These are phyloP conservation scores for Cryptococcus sp. DNA, from an alignment of 1,284 basidiomycete species.

Conservation along the genomic window DNA sequence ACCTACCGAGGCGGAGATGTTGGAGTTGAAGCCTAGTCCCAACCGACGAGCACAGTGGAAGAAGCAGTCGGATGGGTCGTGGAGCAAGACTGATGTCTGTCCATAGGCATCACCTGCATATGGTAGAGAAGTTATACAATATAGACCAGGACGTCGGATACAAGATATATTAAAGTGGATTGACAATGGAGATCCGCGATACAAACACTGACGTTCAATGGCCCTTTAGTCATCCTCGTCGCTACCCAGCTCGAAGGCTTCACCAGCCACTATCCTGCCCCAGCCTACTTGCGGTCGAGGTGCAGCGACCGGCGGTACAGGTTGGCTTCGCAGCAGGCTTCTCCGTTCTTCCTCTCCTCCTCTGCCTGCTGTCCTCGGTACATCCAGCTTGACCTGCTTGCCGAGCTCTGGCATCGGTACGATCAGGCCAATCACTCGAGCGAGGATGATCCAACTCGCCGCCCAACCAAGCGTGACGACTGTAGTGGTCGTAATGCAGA, in stretches of 20 bases:
- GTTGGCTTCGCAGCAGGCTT: conserved; percentile 4
- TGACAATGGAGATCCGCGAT: not conserved
- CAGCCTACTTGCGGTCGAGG: conserved; percentile 22
- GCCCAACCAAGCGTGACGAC: conserved; percentile 27
- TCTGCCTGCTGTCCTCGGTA: not conserved
- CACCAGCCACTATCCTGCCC: conserved; percentile 32
- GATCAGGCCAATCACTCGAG: conserved; percentile 26
- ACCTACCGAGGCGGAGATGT: conserved; percentile 33
- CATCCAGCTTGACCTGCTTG: not conserved
- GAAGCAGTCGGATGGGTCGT: conserved; percentile 17
- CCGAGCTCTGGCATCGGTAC: conserved; percentile 29
- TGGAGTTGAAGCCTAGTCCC: conserved; percentile 40
- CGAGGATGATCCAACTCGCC: conserved; percentile 25
- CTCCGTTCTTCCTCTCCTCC: conserved; percentile 5
- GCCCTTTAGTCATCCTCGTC: conserved; percentile 20
- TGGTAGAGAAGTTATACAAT: no score
- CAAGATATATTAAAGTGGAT: no score
- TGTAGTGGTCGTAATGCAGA: conserved; percentile 20
- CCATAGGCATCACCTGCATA: conserved; percentile 13
- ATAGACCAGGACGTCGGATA: no score
- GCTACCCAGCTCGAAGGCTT: conserved; percentile 35
- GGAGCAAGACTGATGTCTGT: conserved; percentile 31
- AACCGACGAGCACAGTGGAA: conserved; percentile 36
- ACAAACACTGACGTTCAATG: not conserved
- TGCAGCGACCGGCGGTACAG: not conserved